phyloP scores from a whole-genome alignment of 2,329 filamentous ascomycete species.

The Fusarium avenaceum region DNA sequence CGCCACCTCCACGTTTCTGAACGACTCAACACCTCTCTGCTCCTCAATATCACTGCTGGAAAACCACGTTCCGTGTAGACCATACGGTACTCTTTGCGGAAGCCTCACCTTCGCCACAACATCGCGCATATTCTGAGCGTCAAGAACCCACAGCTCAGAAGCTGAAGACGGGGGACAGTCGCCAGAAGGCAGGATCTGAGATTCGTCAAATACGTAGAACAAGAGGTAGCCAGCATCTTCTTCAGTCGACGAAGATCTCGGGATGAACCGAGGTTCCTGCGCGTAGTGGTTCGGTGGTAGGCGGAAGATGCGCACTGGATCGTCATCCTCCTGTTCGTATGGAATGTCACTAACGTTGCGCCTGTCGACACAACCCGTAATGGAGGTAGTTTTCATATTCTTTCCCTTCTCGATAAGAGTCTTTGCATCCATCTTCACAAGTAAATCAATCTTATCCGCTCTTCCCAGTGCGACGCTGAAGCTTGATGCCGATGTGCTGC shows the following conservation, averaged over 20 bases:
- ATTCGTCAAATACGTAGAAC: constrained; percentile 78
- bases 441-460: constrained; percentile 74
- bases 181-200: constrained; percentile 67
- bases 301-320: constrained; percentile 72
- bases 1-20: constrained; percentile 9
- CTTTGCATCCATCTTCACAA: constrained; percentile 72
- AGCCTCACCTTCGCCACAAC: constrained; percentile 70
- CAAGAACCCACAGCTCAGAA: constrained; percentile 77
- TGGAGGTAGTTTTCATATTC: constrained; percentile 58
- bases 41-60: constrained; percentile 63
- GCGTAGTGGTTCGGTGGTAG: constrained; percentile 73
- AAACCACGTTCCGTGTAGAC: constrained; percentile 75
- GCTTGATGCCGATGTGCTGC: constrained; percentile 68
- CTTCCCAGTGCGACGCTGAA: constrained; percentile 73
- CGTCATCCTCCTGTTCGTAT: constrained; percentile 58
- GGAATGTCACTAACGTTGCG: constrained; percentile 68
- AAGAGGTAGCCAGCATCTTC: constrained; percentile 78
- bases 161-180: constrained; percentile 59
- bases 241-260: constrained; percentile 54
- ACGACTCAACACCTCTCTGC: constrained; percentile 56
- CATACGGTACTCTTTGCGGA: constrained; percentile 78
- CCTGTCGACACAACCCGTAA: constrained; percentile 74
- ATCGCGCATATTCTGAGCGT: constrained; percentile 72
- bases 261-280: constrained; percentile 76
- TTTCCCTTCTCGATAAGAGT: constrained; percentile 67